These are phyloP conservation scores for Solanum neorickii DNA, from an alignment of 257 asterid species.

Conservation along the genomic window DNA sequence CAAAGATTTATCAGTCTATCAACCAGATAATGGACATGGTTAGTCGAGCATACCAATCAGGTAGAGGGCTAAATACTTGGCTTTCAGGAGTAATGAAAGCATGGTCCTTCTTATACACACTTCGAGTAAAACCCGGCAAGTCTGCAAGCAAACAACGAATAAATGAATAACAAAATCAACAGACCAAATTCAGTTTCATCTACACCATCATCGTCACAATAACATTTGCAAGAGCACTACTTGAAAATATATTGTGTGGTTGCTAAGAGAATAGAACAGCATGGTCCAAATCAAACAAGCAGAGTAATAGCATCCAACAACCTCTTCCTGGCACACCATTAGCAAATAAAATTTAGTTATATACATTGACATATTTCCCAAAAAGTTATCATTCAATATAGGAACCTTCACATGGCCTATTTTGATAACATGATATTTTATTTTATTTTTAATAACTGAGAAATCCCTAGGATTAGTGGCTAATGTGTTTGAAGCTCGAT, in stretches of 20 bases:
- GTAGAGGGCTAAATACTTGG: conserved; percentile 84
- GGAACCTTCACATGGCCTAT: neutral
- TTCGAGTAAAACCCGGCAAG: conserved; percentile 92
- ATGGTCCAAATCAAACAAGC: neutral
- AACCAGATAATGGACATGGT: neutral
- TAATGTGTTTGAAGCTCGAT: neutral
- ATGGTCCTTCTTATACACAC: conserved; percentile 74
- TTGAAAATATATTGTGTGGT: neutral
- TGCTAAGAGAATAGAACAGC: neutral
- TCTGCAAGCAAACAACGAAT: conserved; percentile 25
- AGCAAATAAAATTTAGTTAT: neutral
- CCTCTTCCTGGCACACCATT: neutral
- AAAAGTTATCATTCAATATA: neutral
- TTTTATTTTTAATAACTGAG: neutral
- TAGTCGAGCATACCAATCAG: conserved; percentile 49
- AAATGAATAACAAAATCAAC: neutral
- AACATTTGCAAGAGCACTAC: neutral
- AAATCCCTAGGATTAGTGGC: neutral
- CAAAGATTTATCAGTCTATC: neutral
- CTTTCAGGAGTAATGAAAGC: conserved; percentile 95
- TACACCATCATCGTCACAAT: neutral
- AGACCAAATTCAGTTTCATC: conserved; percentile 1
- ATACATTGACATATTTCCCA: neutral
- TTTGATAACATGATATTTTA: neutral
- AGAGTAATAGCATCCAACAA: neutral